Evolutionary conservation across 2,329 filamentous ascomycete genomes (phyloP).

Genomic region (Phaeomoniella chlamydospora): DNA sequence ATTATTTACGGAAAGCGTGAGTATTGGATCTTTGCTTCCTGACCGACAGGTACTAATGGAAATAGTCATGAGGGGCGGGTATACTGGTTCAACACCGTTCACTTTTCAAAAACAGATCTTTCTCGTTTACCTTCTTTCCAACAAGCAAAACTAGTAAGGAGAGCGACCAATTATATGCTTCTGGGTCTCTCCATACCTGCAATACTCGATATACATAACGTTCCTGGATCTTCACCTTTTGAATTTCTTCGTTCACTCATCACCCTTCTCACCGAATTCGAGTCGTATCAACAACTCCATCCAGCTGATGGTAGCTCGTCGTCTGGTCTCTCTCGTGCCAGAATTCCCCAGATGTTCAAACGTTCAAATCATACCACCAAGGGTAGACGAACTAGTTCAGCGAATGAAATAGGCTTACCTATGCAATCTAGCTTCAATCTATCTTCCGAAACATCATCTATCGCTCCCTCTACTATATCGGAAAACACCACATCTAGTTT

Average conservation of each 20-base stretch:
- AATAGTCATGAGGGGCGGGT: slow-evolving; percentile 76
- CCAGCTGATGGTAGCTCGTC: slow-evolving; percentile 54
- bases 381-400: slow-evolving; percentile 39
- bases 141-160: slow-evolving; percentile 65
- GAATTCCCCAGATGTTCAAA: slow-evolving; percentile 74
- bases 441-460: slow-evolving; percentile 13
- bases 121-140: slow-evolving; percentile 76
- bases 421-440: slow-evolving; percentile 30
- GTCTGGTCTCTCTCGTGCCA: slow-evolving; percentile 58
- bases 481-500: slow-evolving; percentile 6
- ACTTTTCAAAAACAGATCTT: slow-evolving; percentile 74
- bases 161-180: slow-evolving; percentile 85
- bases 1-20: slow-evolving; percentile 84
- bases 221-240: slow-evolving; percentile 37
- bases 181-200: slow-evolving; percentile 83
- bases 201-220: slow-evolving; percentile 57
- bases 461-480: slow-evolving; percentile 4
- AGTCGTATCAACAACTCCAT: slow-evolving; percentile 80
- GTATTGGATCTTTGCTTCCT: slow-evolving; percentile 21
- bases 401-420: slow-evolving; percentile 43
- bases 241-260: slow-evolving; percentile 84
- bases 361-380: slow-evolving; percentile 45
- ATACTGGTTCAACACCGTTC: slow-evolving; percentile 96
- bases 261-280: slow-evolving; percentile 77
- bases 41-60: not conserved